A percentile compares a stretch with the other conserved stretches of the same genome.
Evolutionary conservation across 2,329 filamentous ascomycete genomes (phyloP).

Genomic region (Aspergillus sp.): DNA sequence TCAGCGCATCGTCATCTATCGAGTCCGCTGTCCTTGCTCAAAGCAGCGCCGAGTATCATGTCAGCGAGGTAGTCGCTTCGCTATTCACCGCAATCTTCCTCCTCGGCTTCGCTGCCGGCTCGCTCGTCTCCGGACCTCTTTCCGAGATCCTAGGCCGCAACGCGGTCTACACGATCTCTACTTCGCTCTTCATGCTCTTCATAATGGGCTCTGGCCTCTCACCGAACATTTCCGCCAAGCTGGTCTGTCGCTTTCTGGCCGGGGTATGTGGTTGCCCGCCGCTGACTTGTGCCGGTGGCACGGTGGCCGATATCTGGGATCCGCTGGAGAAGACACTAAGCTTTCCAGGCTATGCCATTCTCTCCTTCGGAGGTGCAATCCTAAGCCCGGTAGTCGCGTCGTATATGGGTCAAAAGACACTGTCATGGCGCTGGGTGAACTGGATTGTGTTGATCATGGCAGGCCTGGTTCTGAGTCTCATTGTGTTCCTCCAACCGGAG

Average conservation of each 20-base stretch:
- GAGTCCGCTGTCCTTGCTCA: conserved; percentile 51
- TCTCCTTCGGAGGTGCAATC: conserved; percentile 39
- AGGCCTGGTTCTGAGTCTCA: conserved; percentile 31
- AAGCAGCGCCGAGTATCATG: conserved; percentile 47
- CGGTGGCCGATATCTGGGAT: conserved; percentile 48
- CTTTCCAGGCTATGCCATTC: conserved; percentile 53
- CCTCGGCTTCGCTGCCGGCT: conserved; percentile 50
- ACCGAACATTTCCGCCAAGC: conserved; percentile 50
- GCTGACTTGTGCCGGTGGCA: conserved; percentile 48
- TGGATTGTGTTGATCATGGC: conserved; percentile 46
- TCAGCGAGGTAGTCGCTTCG: conserved; percentile 52
- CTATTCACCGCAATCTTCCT: conserved; percentile 44
- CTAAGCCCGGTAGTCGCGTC: conserved; percentile 23
- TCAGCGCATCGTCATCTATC: conserved; percentile 54
- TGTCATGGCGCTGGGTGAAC: conserved; percentile 43
- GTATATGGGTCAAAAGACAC: conserved; percentile 22
- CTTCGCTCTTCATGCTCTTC: conserved; percentile 50
- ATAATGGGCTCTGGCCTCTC: conserved; percentile 50
- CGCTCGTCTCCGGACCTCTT: conserved; percentile 50
- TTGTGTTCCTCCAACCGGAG: conserved; percentile 50
- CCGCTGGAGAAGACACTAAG: conserved; percentile 50
- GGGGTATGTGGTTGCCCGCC: conserved; percentile 50
- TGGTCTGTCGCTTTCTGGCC: conserved; percentile 52
- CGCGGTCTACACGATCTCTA: conserved; percentile 49
- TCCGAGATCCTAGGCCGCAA: conserved; percentile 53